phyloP scores from a whole-genome alignment of 495 filamentous ascomycete species.

The Parmelia sp. region DNA sequence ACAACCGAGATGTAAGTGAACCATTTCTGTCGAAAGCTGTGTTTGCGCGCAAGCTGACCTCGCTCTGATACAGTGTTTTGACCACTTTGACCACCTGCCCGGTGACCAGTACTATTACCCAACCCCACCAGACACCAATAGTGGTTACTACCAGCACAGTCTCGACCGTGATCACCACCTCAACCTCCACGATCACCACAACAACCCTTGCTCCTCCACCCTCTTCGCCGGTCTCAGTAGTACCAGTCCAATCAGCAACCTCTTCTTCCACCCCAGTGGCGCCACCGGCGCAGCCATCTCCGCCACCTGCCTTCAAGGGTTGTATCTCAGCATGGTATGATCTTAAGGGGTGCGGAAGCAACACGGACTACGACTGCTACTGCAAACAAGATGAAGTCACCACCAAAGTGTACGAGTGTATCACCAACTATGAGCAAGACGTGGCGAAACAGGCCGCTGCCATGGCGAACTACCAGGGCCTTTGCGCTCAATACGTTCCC shows the following conservation, averaged over 20 bases:
- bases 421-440: conserved; percentile 66
- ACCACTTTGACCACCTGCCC: conserved; percentile 41
- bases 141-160: conserved; percentile 24
- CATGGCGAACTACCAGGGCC: conserved; percentile 80
- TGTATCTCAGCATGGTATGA: conserved; percentile 90
- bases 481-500: conserved; percentile 71
- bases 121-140: conserved; percentile 33
- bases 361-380: conserved; percentile 79
- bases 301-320: conserved; percentile 55
- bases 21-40: neutral
- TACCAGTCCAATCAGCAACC: conserved; percentile 2
- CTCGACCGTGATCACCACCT: conserved; percentile 36
- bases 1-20: conserved; percentile 2
- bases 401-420: conserved; percentile 72
- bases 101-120: conserved; percentile 35
- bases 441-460: conserved; percentile 61
- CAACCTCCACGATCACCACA: conserved; percentile 38
- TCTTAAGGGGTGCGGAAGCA: conserved; percentile 68
- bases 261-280: conserved; percentile 30
- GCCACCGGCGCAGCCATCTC: conserved; percentile 27
- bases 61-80: conserved; percentile 24
- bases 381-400: conserved; percentile 74
- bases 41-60: neutral
- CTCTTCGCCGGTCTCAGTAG: conserved; percentile 22
- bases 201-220: conserved; percentile 14